Evolutionary conservation across 2,329 filamentous ascomycete genomes (phyloP).

Genomic region (Colletotrichum caudatum): DNA sequence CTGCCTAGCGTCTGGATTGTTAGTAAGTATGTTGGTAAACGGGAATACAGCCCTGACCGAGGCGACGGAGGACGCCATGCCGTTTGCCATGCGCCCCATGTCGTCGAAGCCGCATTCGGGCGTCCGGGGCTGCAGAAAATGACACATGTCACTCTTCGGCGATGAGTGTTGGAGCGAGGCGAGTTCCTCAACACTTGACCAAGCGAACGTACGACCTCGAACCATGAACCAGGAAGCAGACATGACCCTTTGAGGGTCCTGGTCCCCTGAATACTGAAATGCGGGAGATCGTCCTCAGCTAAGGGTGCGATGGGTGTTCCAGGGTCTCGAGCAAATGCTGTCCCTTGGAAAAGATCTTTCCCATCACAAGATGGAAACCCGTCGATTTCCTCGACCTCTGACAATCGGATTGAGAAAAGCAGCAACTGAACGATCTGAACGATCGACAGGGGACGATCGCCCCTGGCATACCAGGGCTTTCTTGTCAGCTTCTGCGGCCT

Average conservation of each 20-base stretch:
- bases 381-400: slow-evolving; percentile 7
- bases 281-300: slow-evolving; percentile 36
- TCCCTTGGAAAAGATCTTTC: slow-evolving; percentile 28
- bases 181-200: neutral
- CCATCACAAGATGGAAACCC: slow-evolving; percentile 29
- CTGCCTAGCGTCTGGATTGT: slow-evolving; percentile 6
- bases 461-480: slow-evolving; percentile 30
- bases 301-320: slow-evolving; percentile 10
- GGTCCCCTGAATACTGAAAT: slow-evolving; percentile 5
- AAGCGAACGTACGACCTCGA: neutral
- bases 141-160: slow-evolving; percentile 14
- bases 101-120: slow-evolving; percentile 6
- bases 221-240: neutral
- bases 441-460: slow-evolving; percentile 40
- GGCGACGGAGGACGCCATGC: slow-evolving; percentile 32
- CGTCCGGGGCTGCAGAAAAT: neutral
- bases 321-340: slow-evolving; percentile 2
- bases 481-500: slow-evolving; percentile 28
- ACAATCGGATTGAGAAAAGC: slow-evolving; percentile 28
- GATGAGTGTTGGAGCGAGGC: too few species aligned
- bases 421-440: slow-evolving; percentile 16
- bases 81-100: slow-evolving; percentile 17
- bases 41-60: slow-evolving; percentile 15
- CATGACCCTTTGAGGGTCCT: neutral
- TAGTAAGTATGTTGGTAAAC: slow-evolving; percentile 13